phyloP scores from a whole-genome alignment of 176 grass and related monocot genomes.

The Luzula sylvatica region DNA sequence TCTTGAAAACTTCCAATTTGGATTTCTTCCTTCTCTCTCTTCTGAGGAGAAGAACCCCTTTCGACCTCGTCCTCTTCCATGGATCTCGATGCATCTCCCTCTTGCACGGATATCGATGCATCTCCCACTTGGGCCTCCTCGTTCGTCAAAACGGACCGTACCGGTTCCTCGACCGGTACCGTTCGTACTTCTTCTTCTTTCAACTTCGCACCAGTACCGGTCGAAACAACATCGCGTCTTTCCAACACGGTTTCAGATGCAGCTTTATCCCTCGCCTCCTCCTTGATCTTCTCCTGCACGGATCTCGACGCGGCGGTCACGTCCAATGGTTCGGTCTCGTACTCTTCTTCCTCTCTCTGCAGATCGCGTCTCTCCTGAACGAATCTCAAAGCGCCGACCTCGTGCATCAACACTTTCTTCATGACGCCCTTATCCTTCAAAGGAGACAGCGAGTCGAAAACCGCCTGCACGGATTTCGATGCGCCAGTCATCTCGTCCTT shows the following conservation, averaged over 20 bases:
- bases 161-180: not conserved
- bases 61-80: not conserved
- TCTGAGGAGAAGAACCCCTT: not conserved
- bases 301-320: not conserved
- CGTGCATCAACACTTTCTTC: too few relatives aligned
- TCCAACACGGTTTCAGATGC: not conserved
- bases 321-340: not conserved
- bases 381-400: not conserved
- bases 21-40: not conserved
- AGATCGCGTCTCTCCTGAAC: not conserved
- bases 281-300: constrained; percentile 6
- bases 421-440: not conserved
- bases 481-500: not conserved
- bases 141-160: not conserved
- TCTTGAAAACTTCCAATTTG: not conserved
- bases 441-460: not conserved
- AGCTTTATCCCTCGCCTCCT: not conserved
- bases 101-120: constrained; percentile 5
- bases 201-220: too few relatives aligned
- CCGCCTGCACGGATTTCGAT: not conserved
- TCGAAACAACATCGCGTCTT: not conserved
- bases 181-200: not conserved
- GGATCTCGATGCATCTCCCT: constrained; percentile 1
- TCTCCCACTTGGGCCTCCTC: not conserved
- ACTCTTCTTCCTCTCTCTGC: not conserved